phyloP scores from a whole-genome alignment of 1,284 basidiomycete genomes.

The Volvariella volvacea region DNA sequence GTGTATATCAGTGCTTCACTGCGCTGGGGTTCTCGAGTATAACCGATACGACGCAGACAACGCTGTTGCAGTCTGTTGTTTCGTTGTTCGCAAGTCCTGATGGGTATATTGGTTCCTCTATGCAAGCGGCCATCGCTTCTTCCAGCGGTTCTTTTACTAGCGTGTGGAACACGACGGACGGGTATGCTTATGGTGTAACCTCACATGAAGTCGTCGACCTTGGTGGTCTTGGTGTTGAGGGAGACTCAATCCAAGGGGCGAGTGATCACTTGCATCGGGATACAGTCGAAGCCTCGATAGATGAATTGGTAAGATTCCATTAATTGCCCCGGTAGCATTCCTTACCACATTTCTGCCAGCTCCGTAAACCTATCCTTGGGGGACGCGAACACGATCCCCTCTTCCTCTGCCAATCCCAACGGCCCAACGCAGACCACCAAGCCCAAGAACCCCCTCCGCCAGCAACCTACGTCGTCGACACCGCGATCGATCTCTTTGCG shows the following conservation, averaged over 20 bases:
- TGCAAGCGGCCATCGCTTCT: conserved; percentile 90
- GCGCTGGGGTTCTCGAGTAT: conserved; percentile 75
- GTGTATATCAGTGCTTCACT: conserved; percentile 88
- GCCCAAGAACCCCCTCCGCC: conserved; percentile 68
- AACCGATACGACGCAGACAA: conserved; percentile 75
- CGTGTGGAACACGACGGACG: conserved; percentile 85
- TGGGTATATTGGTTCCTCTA: conserved; percentile 70
- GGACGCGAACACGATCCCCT: conserved; percentile 87
- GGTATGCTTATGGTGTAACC: conserved; percentile 91
- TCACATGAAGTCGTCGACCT: conserved; percentile 52
- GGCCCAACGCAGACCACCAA: conserved; percentile 34
- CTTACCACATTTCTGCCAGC: conserved; percentile 33
- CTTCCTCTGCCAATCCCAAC: conserved; percentile 55
- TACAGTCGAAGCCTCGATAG: conserved; percentile 70
- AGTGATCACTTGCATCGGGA: conserved; percentile 36
- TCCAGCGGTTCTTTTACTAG: conserved; percentile 81
- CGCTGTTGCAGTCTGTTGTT: conserved; percentile 81
- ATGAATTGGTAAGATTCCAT: conserved; percentile 52
- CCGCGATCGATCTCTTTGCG: conserved; percentile 83
- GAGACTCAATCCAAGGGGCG: conserved; percentile 7
- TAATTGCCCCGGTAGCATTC: neutral
- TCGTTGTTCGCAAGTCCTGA: conserved; percentile 83
- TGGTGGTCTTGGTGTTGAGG: conserved; percentile 21
- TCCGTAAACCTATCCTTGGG: conserved; percentile 74
- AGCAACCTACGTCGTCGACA: conserved; percentile 82